Conservation (phyloP, 768 basidiomycete genomes). For the Cyclocybe cylindracea region DNA sequence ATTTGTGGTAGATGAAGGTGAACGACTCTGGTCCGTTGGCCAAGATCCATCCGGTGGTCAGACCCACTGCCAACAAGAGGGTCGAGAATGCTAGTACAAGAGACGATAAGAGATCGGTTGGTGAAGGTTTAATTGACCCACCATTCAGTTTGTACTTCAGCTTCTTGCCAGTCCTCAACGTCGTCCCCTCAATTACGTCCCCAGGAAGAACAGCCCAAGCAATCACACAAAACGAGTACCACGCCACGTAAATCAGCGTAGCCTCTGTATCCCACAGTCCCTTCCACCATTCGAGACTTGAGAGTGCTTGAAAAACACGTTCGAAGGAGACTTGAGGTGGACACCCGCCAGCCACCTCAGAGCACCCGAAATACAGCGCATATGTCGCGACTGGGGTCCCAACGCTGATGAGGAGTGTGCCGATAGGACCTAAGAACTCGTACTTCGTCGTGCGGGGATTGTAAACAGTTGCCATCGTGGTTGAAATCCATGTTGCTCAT, state of each 20-base stretch:
- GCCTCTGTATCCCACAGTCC: constrained; percentile 85
- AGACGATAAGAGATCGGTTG: not conserved
- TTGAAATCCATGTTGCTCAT: constrained; percentile 1
- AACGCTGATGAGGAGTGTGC: constrained; percentile 69
- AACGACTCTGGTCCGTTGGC: constrained; percentile 78
- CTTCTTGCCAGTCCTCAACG: constrained; percentile 72
- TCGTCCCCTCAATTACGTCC: constrained; percentile 68
- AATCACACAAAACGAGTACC: constrained; percentile 87
- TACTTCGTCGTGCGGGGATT: constrained; percentile 74
- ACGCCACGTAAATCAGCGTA: constrained; percentile 71
- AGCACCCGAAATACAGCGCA: constrained; percentile 76
- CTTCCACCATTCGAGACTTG: constrained; percentile 62
- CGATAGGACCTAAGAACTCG: constrained; percentile 84
- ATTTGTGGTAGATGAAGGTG: constrained; percentile 91
- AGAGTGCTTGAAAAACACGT: constrained; percentile 47
- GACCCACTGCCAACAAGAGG: constrained; percentile 76
- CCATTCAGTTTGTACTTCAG: constrained; percentile 96
- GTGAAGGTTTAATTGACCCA: constrained; percentile 32
- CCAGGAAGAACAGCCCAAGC: constrained; percentile 82
- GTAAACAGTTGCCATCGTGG: constrained; percentile 35
- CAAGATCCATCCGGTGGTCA: constrained; percentile 67
- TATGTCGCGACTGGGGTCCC: constrained; percentile 74
- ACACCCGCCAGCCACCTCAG: constrained; percentile 69
- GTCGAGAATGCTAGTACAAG: constrained; percentile 75
- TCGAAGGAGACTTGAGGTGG: constrained; percentile 50